Evolutionary conservation across 108 stramenopile species (phyloP), one percentile per base, ranked within the genome.

Genomic region (Nitzschia sp.): DNA sequence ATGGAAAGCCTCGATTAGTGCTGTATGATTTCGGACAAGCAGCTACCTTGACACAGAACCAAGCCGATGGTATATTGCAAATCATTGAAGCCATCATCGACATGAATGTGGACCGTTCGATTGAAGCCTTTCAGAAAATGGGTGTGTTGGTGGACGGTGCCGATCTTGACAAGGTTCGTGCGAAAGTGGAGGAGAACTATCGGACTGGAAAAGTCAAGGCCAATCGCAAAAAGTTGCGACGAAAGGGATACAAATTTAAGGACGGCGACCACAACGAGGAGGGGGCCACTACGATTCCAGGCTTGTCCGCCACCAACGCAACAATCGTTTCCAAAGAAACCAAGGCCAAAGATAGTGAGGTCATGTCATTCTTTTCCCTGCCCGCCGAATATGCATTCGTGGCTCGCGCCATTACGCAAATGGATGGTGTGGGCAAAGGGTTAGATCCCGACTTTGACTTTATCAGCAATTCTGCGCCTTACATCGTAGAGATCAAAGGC

Each of bases 11-110:
- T 17, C 76, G 90, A 47, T 36, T 94, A 46, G 90, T 94, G 2
- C 78, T 91, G 55, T 94, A 94, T 66, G 93, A 94, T 59, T 94
- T 94, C 73, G 93, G 93, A 2, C 93, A 94, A 78, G 90, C 90
- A 5, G 85, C 86, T 47, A 72, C 83, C 3, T 64, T 91, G 45
- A 60, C 66, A 2, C 66, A 68, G 11, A 72, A 88, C 63, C 90
- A 94, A 71, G 80, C 87, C 2, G 81, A 73, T 30, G 93, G 93
- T 0, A 91, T 91, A 21, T 66, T 94, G 27, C 87, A 85, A 28
- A 87, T 91, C 23, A 89, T 94, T 36, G 90, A 94, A 56, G 87
- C 85, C 9, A 91, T 94, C 21, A 78, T 91, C 35, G 93, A 94
- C 63, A 76, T 67, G 33, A 87, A 94, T 66, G 88, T 89, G 3